Evolutionary conservation across 768 basidiomycete genomes (phyloP).

Genomic region (Chalciporus sphaerocephalus): DNA sequence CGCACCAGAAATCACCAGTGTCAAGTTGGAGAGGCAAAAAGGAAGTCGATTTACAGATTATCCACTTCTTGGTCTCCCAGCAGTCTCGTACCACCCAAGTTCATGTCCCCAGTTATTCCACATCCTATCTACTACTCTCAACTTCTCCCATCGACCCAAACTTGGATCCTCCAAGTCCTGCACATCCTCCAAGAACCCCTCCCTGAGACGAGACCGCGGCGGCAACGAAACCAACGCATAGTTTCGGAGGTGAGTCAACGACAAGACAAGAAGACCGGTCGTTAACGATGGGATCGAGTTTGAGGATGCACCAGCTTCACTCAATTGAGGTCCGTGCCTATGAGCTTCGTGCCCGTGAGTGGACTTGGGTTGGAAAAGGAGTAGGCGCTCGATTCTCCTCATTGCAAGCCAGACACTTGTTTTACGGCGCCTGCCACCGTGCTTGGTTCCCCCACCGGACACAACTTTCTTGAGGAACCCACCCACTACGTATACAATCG

Average conservation of each 20-base stretch:
- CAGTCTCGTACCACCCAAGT: constrained; percentile 54
- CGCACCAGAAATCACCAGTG: no score
- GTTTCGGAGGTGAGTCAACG: constrained; percentile 58
- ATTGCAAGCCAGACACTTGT: constrained; percentile 66
- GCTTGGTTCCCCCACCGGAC: constrained; percentile 46
- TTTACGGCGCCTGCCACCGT: constrained; percentile 55
- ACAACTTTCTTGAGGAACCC: constrained; percentile 51
- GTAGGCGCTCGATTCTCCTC: constrained; percentile 66
- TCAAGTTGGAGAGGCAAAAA: no score
- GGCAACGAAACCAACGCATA: constrained; percentile 61
- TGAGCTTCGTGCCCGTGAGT: constrained; percentile 12
- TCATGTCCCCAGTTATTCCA: constrained; percentile 79
- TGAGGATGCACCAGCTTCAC: constrained; percentile 3
- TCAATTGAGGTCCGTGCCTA: constrained; percentile 4
- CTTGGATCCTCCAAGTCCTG: constrained; percentile 73
- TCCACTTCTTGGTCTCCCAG: constrained; percentile 5
- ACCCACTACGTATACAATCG: constrained; percentile 66
- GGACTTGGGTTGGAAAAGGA: constrained; percentile 46
- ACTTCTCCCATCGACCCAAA: constrained; percentile 65
- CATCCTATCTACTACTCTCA: constrained; percentile 77
- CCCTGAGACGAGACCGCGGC: constrained; percentile 53
- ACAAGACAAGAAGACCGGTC: constrained; percentile 69
- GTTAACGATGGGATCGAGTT: constrained; percentile 48
- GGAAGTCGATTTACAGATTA: constrained; percentile 13
- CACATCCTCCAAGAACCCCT: constrained; percentile 84